Conservation (phyloP, 2,329 filamentous ascomycete species). For the Aspergillus costaricaensis region DNA sequence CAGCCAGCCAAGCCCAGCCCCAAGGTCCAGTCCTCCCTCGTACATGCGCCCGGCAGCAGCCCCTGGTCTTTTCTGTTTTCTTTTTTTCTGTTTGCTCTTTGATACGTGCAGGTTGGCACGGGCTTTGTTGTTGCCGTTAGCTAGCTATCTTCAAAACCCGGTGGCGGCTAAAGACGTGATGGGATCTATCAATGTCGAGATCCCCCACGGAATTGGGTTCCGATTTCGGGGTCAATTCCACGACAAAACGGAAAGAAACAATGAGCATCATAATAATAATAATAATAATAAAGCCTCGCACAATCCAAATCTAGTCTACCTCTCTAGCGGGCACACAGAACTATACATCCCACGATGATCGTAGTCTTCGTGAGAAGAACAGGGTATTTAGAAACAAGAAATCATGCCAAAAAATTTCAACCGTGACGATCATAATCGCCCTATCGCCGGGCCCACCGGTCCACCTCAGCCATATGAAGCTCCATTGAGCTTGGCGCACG, state of each 20-base stretch:
- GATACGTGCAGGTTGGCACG: too few relatives aligned
- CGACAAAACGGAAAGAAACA: too few relatives aligned
- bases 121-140: too few relatives aligned
- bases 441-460: not conserved
- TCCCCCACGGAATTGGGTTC: not conserved
- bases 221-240: not conserved
- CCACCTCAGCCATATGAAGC: not conserved
- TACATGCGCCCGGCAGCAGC: not conserved
- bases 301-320: not conserved
- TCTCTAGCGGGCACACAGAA: not conserved
- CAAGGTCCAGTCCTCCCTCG: not conserved
- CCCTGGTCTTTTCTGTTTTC: not conserved
- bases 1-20: too few relatives aligned
- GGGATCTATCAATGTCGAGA: too few relatives aligned
- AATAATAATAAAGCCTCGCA: not conserved
- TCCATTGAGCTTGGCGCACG: conserved; percentile 12
- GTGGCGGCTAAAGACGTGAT: not conserved
- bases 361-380: not conserved
- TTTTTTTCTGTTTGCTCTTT: too few relatives aligned
- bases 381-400: not conserved
- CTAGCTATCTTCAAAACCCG: too few relatives aligned
- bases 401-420: not conserved
- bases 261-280: too few relatives aligned
- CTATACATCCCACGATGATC: not conserved
- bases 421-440: not conserved